Evolutionary conservation across 257 asterid species (phyloP).

Genomic region (Thymus mandschuricus): DNA sequence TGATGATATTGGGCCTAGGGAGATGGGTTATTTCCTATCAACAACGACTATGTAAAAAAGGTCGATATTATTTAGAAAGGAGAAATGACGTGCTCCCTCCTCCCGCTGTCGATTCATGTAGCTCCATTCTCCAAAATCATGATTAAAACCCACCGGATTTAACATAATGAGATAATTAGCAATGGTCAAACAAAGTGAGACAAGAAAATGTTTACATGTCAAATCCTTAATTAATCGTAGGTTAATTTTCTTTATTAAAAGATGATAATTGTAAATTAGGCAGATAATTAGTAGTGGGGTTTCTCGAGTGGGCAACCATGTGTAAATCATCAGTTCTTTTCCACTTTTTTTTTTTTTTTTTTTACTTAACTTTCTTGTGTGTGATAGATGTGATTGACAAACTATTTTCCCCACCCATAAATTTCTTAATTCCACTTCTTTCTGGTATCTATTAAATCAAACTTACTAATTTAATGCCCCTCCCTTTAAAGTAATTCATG

Average conservation of each 20-base stretch:
- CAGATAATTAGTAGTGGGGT: conserved; percentile 16
- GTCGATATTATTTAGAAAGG: too few species aligned
- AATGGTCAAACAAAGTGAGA: conserved; percentile 40
- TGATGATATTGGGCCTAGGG: too few species aligned
- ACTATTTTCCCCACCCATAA: conserved; percentile 30
- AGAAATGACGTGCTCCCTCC: too few species aligned
- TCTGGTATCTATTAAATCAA: conserved; percentile 34
- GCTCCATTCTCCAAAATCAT: neutral
- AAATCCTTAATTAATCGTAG: conserved; percentile 10
- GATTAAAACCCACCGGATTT: conserved; percentile 24
- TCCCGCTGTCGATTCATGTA: neutral
- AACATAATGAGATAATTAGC: conserved; percentile 22
- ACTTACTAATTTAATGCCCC: neutral
- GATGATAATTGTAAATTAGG: conserved; percentile 23
- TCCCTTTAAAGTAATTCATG: too few species aligned
- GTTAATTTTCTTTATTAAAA: neutral
- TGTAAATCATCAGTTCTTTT: neutral
- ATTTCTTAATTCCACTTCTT: conserved; percentile 5
- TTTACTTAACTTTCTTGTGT: neutral
- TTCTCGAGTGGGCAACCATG: conserved; percentile 24
- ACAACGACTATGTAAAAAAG: too few species aligned
- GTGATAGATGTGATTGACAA: conserved; percentile 35
- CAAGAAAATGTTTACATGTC: conserved; percentile 12
- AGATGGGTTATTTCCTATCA: too few species aligned
- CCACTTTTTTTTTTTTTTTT: too few species aligned